A percentile compares a stretch with the other conserved stretches of the same genome.
Conservation (phyloP, 2,329 filamentous ascomycete species). For the Alternaria brassicae region DNA sequence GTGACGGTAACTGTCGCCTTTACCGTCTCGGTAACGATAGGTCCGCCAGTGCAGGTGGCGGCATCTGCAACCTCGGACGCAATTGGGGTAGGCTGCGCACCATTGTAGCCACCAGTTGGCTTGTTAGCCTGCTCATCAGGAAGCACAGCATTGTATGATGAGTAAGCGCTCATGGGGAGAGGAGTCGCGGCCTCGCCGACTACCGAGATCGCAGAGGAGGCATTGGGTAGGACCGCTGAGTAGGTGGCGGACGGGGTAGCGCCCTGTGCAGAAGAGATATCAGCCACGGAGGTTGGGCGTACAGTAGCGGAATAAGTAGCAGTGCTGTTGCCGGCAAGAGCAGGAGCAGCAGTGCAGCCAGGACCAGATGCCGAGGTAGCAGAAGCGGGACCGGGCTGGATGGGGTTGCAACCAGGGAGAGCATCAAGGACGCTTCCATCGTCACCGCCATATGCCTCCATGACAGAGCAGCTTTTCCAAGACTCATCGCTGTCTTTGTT, state of each 20-base stretch:
- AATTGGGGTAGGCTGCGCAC: neutral
- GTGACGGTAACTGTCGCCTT: conserved; percentile 39
- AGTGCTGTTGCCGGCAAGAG: conserved; percentile 11
- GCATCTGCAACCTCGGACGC: conserved; percentile 12
- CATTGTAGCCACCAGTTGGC: conserved; percentile 7
- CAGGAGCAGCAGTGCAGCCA: conserved; percentile 32
- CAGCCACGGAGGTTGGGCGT: conserved; percentile 9
- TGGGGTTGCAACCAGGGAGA: conserved; percentile 51
- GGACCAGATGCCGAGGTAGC: conserved; percentile 39
- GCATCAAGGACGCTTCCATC: conserved; percentile 32
- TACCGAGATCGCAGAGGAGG: neutral
- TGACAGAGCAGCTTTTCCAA: conserved; percentile 40
- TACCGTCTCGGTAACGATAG: conserved; percentile 29
- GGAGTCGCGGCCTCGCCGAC: conserved; percentile 10
- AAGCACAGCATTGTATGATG: conserved; percentile 17
- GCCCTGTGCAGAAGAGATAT: neutral
- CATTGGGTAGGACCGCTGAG: neutral
- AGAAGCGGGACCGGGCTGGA: conserved; percentile 45
- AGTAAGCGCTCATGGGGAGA: conserved; percentile 3
- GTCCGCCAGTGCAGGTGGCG: conserved; percentile 16
- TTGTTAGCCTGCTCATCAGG: conserved; percentile 18
- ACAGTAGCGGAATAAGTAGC: neutral
- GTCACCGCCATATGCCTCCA: conserved; percentile 19
- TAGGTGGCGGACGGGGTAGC: neutral
- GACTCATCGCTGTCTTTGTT: conserved; percentile 41